Base-by-base conservation (phyloP, 768 basidiomycete genomes). In the Suillus placidus region DNA sequence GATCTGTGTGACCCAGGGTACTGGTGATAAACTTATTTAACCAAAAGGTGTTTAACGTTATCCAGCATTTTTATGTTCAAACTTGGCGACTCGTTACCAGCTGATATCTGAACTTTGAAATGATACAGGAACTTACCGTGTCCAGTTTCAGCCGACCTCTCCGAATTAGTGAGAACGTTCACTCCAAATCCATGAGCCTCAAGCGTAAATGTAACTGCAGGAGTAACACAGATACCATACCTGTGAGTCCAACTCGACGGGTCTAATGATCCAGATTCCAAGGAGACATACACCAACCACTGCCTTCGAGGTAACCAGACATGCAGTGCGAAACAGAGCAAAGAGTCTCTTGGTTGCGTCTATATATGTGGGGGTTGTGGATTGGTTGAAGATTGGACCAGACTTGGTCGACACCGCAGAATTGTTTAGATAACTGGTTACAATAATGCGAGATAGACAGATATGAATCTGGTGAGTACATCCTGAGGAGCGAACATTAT, bases 311-410 rank as follows among this genome's bases (percentile, higher is more conserved):
- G 42, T 6, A 20, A 18, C 42, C 7, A 45, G 20, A 45, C 45
- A n/a, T 47, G n/a, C 10, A n/a, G 45, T 47, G 20, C 45, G 45
- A 47, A 47, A n/a, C 45, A 12, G n/a, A 47, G n/a, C 9, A 47
- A 47, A 12, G 10, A 47, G n/a, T n/a, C n/a, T 45, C 20, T 9
- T n/a, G n/a, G n/a, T n/a, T 47, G 10, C 10, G 20, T 10, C 45
- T 47, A 9, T 12, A 47, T 47, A 12, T 47, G 45, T 47, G 45
- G 45, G 45, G 20, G n/a, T 12, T 47, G 45, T 47, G 45, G 45
- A 47, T 47, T 47, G 45, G 45, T 47, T n/a, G 45, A 47, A n/a
- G n/a, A 47, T 47, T n/a, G n/a, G n/a, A 47, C 45, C 45, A 47
- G 45, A 47, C 45, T n/a, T n/a, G 10, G 45, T 47, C 45, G 45